phyloP scores from a whole-genome alignment of 805 yeast genomes.

The Metschnikowia drakensbergensis region DNA sequence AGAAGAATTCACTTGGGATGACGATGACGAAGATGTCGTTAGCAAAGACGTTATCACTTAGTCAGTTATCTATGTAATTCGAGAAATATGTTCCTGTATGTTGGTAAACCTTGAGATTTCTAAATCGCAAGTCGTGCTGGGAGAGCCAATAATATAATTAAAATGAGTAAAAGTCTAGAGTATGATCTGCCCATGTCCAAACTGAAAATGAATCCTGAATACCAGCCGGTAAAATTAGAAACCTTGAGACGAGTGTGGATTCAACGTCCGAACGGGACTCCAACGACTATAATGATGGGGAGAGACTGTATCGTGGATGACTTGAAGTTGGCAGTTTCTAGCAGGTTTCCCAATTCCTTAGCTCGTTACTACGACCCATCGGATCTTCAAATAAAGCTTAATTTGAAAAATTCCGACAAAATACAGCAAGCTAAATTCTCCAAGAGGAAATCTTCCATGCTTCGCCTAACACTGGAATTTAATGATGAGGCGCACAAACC shows the following conservation, averaged over 20 bases:
- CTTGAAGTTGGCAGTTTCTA: slow-evolving; percentile 59
- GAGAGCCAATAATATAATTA: background rate
- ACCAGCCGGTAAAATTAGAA: background rate
- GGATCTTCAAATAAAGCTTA: slow-evolving; percentile 41
- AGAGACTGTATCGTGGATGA: slow-evolving; percentile 76
- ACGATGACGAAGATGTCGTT: slow-evolving; percentile 46
- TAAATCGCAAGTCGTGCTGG: background rate
- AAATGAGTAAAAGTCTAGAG: slow-evolving; percentile 4
- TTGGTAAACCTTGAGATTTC: background rate
- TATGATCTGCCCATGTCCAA: slow-evolving; percentile 3
- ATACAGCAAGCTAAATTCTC: background rate
- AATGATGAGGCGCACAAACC: slow-evolving; percentile 3
- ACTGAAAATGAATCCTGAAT: background rate
- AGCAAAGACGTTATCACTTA: background rate
- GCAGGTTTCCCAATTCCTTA: slow-evolving; percentile 64
- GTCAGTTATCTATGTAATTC: background rate
- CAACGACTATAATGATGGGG: slow-evolving; percentile 66
- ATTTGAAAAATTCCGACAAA: slow-evolving; percentile 4
- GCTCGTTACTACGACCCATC: slow-evolving; percentile 66
- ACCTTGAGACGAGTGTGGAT: slow-evolving; percentile 51
- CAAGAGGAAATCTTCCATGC: slow-evolving; percentile 7
- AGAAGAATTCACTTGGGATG: slow-evolving; percentile 51
- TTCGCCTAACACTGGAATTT: slow-evolving; percentile 8
- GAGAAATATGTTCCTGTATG: background rate
- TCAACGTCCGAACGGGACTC: slow-evolving; percentile 44